These are phyloP conservation scores for Ligustrum vulgare DNA, from an alignment of 257 asterid genomes.

Conservation along the genomic window DNA sequence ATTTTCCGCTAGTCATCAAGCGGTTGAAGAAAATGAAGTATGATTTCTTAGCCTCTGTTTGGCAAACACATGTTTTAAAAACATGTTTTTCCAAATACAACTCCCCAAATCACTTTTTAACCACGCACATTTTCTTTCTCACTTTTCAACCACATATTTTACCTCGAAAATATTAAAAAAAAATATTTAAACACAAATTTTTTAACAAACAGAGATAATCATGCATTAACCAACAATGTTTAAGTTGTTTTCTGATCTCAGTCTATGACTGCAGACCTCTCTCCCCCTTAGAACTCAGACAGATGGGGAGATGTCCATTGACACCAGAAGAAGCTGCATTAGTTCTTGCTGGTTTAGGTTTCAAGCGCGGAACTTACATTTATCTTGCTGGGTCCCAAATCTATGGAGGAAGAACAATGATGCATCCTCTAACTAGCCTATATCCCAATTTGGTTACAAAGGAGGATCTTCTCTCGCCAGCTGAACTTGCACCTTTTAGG, in stretches of 20 bases:
- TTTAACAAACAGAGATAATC: no score
- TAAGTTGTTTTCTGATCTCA: slow-evolving; percentile 2
- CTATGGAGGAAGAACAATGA: slow-evolving; percentile 74
- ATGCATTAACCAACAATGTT: neutral
- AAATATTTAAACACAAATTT: no score
- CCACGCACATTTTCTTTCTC: no score
- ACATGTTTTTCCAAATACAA: no score
- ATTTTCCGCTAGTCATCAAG: slow-evolving; percentile 75
- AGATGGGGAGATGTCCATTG: slow-evolving; percentile 76
- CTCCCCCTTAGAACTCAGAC: slow-evolving; percentile 57
- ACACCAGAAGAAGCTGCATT: slow-evolving; percentile 97
- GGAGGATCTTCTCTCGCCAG: slow-evolving; percentile 76
- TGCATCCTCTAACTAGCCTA: slow-evolving; percentile 61
- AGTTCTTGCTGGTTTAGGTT: slow-evolving; percentile 83
- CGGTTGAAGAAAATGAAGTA: slow-evolving; percentile 70
- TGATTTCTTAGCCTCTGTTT: no score
- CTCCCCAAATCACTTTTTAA: no score
- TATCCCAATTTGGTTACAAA: slow-evolving; percentile 77
- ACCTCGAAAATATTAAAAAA: no score
- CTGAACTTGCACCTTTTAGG: slow-evolving; percentile 71
- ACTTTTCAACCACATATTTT: no score
- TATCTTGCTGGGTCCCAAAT: slow-evolving; percentile 89
- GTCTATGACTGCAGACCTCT: slow-evolving; percentile 35
- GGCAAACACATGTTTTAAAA: no score
- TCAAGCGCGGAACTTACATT: slow-evolving; percentile 53